phyloP scores from a whole-genome alignment of 176 grass and related monocot species.

The barley (Hordeum vulgare) region DNA sequence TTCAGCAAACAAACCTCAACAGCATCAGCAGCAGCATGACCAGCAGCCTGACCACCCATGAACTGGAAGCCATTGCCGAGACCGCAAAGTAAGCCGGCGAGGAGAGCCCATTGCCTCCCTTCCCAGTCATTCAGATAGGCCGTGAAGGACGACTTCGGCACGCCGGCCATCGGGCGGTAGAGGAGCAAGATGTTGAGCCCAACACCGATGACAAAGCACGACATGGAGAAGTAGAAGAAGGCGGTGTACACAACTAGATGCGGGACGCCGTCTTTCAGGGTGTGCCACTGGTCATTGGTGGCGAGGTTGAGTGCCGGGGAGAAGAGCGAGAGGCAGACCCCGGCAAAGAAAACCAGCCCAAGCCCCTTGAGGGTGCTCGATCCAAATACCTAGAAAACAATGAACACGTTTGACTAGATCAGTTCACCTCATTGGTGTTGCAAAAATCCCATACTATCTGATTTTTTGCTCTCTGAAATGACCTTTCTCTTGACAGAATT shows the following conservation, averaged over 20 bases:
- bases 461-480: not conserved
- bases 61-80: slow-evolving; percentile 76
- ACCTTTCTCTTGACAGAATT: not conserved
- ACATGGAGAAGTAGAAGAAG: slow-evolving; percentile 96
- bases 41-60: slow-evolving; percentile 76
- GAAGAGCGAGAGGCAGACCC: slow-evolving; percentile 82
- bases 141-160: slow-evolving; percentile 55
- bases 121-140: slow-evolving; percentile 80
- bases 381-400: slow-evolving; percentile 21
- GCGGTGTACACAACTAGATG: slow-evolving; percentile 86
- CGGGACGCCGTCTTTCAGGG: slow-evolving; percentile 52
- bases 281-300: slow-evolving; percentile 86
- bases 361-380: slow-evolving; percentile 64
- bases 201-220: slow-evolving; percentile 59
- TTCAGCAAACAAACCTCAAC: slow-evolving; percentile 44
- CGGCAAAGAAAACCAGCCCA: slow-evolving; percentile 72
- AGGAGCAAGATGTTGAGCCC: slow-evolving; percentile 79
- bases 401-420: not conserved
- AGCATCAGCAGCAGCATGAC: slow-evolving; percentile 64
- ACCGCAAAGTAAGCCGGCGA: slow-evolving; percentile 67
- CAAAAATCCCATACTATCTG: not conserved
- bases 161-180: slow-evolving; percentile 69
- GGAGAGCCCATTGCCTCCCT: slow-evolving; percentile 80
- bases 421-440: not conserved
- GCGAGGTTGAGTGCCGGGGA: slow-evolving; percentile 88